Conservation (phyloP, 2,329 filamentous ascomycete genomes). For the Aaosphaeria pasadenensis region DNA sequence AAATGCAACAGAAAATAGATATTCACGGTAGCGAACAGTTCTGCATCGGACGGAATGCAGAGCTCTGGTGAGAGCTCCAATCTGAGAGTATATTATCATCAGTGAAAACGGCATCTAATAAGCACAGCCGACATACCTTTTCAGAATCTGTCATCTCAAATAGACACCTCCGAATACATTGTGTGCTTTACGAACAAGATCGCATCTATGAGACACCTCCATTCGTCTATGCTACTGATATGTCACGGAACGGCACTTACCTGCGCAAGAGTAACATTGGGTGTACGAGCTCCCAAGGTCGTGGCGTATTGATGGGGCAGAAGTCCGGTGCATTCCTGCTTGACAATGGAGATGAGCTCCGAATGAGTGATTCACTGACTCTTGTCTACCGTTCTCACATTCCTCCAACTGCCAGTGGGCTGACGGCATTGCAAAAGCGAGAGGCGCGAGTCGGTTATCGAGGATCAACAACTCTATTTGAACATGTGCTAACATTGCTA, state of each 20-base stretch:
- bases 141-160: constrained; percentile 41
- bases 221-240: constrained; percentile 46
- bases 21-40: constrained; percentile 36
- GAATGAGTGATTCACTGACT: constrained; percentile 23
- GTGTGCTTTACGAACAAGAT: constrained; percentile 45
- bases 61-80: constrained; percentile 26
- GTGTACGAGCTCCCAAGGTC: constrained; percentile 17
- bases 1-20: constrained; percentile 20
- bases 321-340: constrained; percentile 40
- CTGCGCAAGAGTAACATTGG: constrained; percentile 28
- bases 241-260: constrained; percentile 44
- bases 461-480: not conserved
- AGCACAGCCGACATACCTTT: constrained; percentile 27
- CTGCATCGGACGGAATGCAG: constrained; percentile 29
- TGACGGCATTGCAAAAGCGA: constrained; percentile 29
- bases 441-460: constrained; percentile 35
- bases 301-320: constrained; percentile 28
- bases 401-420: constrained; percentile 1
- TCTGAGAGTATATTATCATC: not conserved
- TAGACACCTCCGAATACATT: constrained; percentile 46
- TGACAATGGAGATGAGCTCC: constrained; percentile 43
- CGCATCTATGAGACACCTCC: constrained; percentile 35
- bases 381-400: constrained; percentile 22
- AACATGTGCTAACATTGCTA: constrained; percentile 17
- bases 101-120: no score